Evolutionary conservation across 148 eudicot genomes (phyloP).

Genomic region (Hydrangea macrophylla): DNA sequence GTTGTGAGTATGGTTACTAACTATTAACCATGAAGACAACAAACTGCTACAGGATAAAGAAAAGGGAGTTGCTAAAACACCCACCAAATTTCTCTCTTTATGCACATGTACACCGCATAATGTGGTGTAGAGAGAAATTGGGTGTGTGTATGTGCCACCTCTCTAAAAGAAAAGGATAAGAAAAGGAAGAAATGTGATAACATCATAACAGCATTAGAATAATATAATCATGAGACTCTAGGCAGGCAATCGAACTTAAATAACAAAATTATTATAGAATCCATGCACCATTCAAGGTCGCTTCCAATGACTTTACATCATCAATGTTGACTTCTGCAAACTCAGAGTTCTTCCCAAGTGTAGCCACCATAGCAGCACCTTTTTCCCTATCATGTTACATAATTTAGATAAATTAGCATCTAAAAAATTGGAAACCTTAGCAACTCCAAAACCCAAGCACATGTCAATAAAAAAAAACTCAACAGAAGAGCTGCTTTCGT

Average conservation of each 20-base stretch:
- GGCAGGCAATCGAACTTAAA: background rate
- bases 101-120: too few relatives aligned
- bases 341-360: conserved; percentile 66
- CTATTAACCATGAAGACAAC: background rate
- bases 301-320: conserved; percentile 47
- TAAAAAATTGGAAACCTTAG: background rate
- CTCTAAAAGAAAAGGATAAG: background rate
- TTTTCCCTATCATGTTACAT: conserved; percentile 55
- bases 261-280: conserved; percentile 1
- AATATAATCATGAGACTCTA: background rate
- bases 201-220: background rate
- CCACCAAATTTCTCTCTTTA: too few relatives aligned
- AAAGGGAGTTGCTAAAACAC: too few relatives aligned
- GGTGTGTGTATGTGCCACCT: too few relatives aligned
- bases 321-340: conserved; percentile 64
- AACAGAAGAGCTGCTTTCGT: background rate
- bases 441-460: background rate
- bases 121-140: too few relatives aligned
- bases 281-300: conserved; percentile 52
- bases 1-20: background rate
- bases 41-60: background rate
- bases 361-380: conserved; percentile 71
- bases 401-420: conserved; percentile 2
- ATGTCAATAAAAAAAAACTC: background rate
- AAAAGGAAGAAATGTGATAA: background rate